Percentiles rank a stretch among this genome's conserved stretches.
phyloP scores from a whole-genome alignment of 352 stramenopile species.

The Pythium rishiriense region DNA sequence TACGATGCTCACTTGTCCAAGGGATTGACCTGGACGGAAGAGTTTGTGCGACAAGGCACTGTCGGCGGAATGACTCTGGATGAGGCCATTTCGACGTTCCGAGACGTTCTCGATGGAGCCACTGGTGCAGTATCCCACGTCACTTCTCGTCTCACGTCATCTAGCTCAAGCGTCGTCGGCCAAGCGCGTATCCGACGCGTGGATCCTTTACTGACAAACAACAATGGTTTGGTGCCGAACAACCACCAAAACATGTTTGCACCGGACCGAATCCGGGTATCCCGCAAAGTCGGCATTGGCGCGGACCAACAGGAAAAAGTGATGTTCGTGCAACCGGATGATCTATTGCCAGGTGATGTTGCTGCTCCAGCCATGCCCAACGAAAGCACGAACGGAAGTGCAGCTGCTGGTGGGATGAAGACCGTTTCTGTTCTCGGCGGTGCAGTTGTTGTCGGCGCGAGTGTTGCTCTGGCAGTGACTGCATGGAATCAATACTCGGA shows the following conservation, averaged over 20 bases:
- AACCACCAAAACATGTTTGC: constrained; percentile 88
- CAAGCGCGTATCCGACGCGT: constrained; percentile 46
- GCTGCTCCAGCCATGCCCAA: constrained; percentile 25
- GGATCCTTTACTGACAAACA: constrained; percentile 27
- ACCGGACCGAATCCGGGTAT: constrained; percentile 66
- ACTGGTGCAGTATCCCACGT: constrained; percentile 59
- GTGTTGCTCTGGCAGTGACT: constrained; percentile 73
- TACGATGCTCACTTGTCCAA: constrained; percentile 69
- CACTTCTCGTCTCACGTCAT: constrained; percentile 57
- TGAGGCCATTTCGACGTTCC: constrained; percentile 80
- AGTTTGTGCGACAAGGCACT: constrained; percentile 78
- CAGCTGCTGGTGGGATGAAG: constrained; percentile 33
- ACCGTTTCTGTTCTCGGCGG: constrained; percentile 72
- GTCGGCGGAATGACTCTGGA: constrained; percentile 84
- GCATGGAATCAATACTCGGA: constrained; percentile 85
- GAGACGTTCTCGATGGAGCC: constrained; percentile 68
- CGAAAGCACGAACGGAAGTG: constrained; percentile 3
- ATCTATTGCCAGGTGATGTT: constrained; percentile 54
- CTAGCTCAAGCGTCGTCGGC: constrained; percentile 68
- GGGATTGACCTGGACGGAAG: constrained; percentile 54
- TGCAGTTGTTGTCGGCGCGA: constrained; percentile 75
- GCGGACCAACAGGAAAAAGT: constrained; percentile 65
- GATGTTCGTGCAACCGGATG: constrained; percentile 78
- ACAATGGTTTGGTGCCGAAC: constrained; percentile 54
- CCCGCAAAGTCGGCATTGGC: constrained; percentile 56